Base-by-base conservation (phyloP, 352 stramenopile genomes). In the Phytophthora citricola region DNA sequence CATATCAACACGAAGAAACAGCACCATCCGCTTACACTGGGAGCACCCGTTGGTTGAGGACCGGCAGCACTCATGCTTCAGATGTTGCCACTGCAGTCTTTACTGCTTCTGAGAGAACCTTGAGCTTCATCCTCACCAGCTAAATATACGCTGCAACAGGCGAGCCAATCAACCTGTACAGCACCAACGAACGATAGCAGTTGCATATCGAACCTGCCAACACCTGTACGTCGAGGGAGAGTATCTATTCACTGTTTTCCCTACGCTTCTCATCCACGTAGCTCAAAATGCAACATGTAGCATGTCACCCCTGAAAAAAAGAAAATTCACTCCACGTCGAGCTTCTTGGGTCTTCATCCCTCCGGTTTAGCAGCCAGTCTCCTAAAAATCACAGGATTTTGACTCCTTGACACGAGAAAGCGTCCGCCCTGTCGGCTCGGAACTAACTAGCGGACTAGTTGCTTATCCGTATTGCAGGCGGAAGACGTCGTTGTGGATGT, bases 401-500 rank as follows among this genome's bases (percentile, higher is more conserved):
- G n/a, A 39, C 17, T 55, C 12, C 27, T 39, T 26, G 55, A 24
- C 51, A 20, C 27, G 29, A 17, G 32, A 53, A 31, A 50, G 29
- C 32, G 20, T 49, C 14, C 20, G 20, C 31, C 10, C 38, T 31
- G 43, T 48, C 34, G 38, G 57, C 50, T 58, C 27, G 51, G n/a
- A 57, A 45, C 62, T 62, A 69, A 59, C 51, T 55, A 62, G 36
- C 17, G 38, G 53, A n/a, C 40, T 31, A 8, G 26, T 54, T 44
- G 57, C 58, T 87, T 97, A 97, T 71, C 93, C 96, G 80, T 99
- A 99, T 78, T 98, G 98, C 63, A 99, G 88, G 82, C 97, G 90
- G 84, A 99, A 99, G 40, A 99, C 77, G 75, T 98, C 91, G 81
- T 99, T 99, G 75, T 99, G 94, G 50, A 99, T 97, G 83, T 98